phyloP scores from a whole-genome alignment of 1,284 basidiomycete genomes.

The Ceratobasidium sp. region DNA sequence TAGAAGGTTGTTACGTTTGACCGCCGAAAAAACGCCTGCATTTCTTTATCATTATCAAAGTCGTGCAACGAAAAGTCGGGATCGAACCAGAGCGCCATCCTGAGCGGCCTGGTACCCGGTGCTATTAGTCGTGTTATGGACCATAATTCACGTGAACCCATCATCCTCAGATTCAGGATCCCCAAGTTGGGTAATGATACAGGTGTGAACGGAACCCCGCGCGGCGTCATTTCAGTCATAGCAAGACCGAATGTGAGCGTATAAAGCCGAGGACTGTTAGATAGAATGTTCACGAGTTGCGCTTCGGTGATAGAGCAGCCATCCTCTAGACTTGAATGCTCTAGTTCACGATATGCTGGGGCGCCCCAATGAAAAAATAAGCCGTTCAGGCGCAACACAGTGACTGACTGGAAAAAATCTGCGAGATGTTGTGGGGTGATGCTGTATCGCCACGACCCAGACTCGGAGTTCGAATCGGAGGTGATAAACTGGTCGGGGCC shows the following conservation, averaged over 20 bases:
- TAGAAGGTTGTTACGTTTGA: neutral
- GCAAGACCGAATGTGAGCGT: neutral
- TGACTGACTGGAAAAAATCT: neutral
- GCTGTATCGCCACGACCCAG: neutral
- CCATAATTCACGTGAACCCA: neutral
- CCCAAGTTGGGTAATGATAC: neutral
- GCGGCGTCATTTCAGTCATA: neutral
- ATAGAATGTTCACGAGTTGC: neutral
- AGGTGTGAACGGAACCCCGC: no score
- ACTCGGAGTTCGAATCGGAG: no score
- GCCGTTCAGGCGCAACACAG: neutral
- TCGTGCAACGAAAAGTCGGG: neutral
- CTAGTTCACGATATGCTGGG: conserved; percentile 5
- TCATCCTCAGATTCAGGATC: neutral
- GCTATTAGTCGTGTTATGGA: conserved; percentile 9
- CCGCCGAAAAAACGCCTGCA: neutral
- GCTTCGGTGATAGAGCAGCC: neutral
- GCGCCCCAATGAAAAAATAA: neutral
- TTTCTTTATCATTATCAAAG: neutral
- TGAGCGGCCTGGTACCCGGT: neutral
- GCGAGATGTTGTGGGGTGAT: neutral
- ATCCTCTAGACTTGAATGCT: neutral
- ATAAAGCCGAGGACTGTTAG: neutral
- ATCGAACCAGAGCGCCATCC: neutral
- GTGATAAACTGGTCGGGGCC: no score